Percentiles rank a stretch among this genome's conserved stretches.
Conservation (phyloP, 2,329 filamentous ascomycete species). For the Colletotrichum costaricense region DNA sequence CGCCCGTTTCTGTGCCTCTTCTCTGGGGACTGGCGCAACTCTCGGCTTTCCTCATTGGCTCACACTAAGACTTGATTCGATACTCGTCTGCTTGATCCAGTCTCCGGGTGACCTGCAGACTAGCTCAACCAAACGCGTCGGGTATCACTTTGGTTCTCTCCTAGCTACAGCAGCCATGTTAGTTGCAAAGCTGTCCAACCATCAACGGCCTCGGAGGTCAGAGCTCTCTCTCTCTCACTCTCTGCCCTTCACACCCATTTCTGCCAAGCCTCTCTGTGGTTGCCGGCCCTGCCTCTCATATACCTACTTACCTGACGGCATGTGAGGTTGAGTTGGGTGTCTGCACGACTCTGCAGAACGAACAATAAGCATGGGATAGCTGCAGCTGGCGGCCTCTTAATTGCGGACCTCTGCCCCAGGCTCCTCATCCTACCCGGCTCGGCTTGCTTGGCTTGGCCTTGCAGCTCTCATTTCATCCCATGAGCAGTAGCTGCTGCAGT, state of each 20-base stretch:
- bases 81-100: conserved; percentile 5
- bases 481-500: neutral
- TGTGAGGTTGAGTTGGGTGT: conserved; percentile 30
- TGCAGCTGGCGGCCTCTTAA: conserved; percentile 36
- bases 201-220: neutral
- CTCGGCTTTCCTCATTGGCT: conserved; percentile 10
- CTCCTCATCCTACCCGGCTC: conserved; percentile 9
- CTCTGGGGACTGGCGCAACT: conserved; percentile 2
- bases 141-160: conserved; percentile 5
- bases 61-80: conserved; percentile 17
- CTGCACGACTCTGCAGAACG: conserved; percentile 29
- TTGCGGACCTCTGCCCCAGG: conserved; percentile 27
- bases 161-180: conserved; percentile 12
- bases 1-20: conserved; percentile 24
- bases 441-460: conserved; percentile 18
- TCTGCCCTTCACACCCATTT: conserved; percentile 8
- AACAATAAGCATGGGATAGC: conserved; percentile 17
- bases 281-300: conserved; percentile 8
- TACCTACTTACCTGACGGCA: neutral
- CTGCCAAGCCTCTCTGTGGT: neutral
- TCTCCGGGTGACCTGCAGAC: conserved; percentile 18
- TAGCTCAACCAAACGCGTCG: conserved; percentile 12
- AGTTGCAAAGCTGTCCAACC: conserved; percentile 26
- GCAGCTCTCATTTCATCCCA: conserved; percentile 8
- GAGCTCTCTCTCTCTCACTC: neutral